A percentile compares a stretch with the other conserved stretches of the same genome.
Evolutionary conservation across 2,329 filamentous ascomycete genomes (phyloP).

Genomic region (Mycogone perniciosa): DNA sequence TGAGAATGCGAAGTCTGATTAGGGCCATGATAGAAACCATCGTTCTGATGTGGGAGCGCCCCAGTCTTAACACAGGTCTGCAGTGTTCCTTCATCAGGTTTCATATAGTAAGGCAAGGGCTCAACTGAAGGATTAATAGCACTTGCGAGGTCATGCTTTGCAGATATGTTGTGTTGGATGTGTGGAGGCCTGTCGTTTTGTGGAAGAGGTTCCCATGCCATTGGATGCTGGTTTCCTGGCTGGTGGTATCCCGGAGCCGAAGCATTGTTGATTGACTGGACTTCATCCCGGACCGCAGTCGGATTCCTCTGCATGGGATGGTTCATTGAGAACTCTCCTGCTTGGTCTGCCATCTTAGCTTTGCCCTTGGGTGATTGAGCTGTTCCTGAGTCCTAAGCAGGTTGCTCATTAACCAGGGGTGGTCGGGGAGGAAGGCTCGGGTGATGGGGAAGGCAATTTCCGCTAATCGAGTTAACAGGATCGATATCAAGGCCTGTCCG

Average conservation of each 20-base stretch:
- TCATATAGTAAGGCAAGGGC: conserved; percentile 4
- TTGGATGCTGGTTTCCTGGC: background rate
- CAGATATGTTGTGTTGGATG: background rate
- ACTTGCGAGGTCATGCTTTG: background rate
- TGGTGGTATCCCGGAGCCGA: too few relatives aligned
- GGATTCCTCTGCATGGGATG: background rate
- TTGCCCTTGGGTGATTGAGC: conserved; percentile 1
- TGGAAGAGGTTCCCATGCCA: background rate
- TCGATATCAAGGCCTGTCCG: background rate
- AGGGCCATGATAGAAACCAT: background rate
- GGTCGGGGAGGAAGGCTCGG: background rate
- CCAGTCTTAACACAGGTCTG: background rate
- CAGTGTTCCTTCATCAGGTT: conserved; percentile 4
- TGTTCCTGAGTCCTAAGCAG: conserved; percentile 16
- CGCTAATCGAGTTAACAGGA: background rate
- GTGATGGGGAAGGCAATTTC: background rate
- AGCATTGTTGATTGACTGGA: background rate
- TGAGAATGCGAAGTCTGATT: background rate
- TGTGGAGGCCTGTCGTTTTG: background rate
- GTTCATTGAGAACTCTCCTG: background rate
- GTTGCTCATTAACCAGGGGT: conserved; percentile 6
- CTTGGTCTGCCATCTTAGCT: background rate
- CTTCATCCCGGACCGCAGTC: background rate
- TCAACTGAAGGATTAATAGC: background rate
- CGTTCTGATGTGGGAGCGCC: background rate